Evolutionary conservation across 2,329 filamentous ascomycete genomes (phyloP).

Genomic region (Fusarium pseudocircinatum): DNA sequence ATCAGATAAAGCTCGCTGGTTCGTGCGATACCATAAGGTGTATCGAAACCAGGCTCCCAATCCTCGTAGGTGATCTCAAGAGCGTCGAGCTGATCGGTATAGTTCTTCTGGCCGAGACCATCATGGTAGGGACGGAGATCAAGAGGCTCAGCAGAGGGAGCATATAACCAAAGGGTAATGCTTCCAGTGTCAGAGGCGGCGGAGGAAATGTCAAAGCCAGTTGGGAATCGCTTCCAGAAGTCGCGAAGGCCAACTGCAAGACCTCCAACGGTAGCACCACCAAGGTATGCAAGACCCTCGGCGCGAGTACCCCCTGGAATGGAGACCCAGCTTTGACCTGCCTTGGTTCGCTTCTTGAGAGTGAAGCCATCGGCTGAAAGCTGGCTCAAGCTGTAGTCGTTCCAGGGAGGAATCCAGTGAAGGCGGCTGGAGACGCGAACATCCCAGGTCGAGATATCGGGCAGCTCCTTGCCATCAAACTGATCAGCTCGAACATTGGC

Average conservation of each 20-base stretch:
- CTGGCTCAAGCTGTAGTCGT: constrained; percentile 65
- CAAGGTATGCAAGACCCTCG: constrained; percentile 67
- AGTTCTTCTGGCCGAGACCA: constrained; percentile 64
- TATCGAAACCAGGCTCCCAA: constrained; percentile 64
- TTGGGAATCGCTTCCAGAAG: constrained; percentile 72
- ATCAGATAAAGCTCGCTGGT: constrained; percentile 67
- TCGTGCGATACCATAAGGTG: constrained; percentile 65
- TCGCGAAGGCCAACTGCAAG: constrained; percentile 66
- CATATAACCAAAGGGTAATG: constrained; percentile 70
- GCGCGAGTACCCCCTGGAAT: constrained; percentile 66
- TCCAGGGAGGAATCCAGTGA: constrained; percentile 68
- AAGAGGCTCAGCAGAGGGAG: constrained; percentile 63
- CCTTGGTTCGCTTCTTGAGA: constrained; percentile 67
- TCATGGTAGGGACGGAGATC: constrained; percentile 68
- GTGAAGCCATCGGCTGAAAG: constrained; percentile 69
- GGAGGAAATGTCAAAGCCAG: constrained; percentile 64
- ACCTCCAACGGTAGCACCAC: constrained; percentile 65
- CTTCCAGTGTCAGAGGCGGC: constrained; percentile 59
- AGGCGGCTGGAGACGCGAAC: constrained; percentile 56
- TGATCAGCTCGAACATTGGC: constrained; percentile 59
- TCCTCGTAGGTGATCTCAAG: constrained; percentile 72
- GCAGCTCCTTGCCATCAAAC: constrained; percentile 56
- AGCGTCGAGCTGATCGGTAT: constrained; percentile 66
- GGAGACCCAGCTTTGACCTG: constrained; percentile 66
- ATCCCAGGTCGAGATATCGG: constrained; percentile 58